Conservation (phyloP, 192 early-diverging fungal species). For the Coemansia sp. region DNA sequence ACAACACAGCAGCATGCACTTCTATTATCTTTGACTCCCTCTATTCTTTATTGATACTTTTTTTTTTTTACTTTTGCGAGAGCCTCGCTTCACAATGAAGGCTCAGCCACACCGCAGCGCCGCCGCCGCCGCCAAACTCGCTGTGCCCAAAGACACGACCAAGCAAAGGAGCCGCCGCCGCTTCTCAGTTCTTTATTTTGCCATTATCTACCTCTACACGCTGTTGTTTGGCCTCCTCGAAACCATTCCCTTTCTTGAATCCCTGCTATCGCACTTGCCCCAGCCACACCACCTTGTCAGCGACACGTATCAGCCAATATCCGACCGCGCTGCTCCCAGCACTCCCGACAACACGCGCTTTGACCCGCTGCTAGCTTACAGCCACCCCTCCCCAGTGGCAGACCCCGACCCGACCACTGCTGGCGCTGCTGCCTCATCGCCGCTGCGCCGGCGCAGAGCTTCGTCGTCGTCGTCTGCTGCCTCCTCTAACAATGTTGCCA, state of each 20-base stretch:
- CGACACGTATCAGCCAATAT: constrained; percentile 54
- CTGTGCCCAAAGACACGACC: not conserved
- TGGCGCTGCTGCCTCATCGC: not conserved
- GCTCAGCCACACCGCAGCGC: constrained; percentile 6
- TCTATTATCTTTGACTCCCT: not conserved
- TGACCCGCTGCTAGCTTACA: not conserved
- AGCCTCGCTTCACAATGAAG: not conserved
- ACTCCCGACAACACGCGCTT: not conserved
- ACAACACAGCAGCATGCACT: not conserved
- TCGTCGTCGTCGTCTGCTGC: constrained; percentile 50
- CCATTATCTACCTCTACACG: constrained; percentile 48
- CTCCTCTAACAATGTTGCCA: not conserved
- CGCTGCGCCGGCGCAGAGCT: constrained; percentile 33
- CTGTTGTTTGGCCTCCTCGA: constrained; percentile 38
- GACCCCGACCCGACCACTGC: not conserved
- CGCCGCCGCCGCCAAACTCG: not conserved
- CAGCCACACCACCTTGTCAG: constrained; percentile 51
- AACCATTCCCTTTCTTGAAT: constrained; percentile 37
- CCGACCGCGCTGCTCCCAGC: constrained; percentile 14
- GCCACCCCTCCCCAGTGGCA: not conserved
- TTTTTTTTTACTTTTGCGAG: not conserved
- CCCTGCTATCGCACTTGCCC: constrained; percentile 39
- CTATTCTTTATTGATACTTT: constrained; percentile 1
- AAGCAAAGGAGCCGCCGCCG: constrained; percentile 21
- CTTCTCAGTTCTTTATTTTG: constrained; percentile 53